Evolutionary conservation across 2,329 filamentous ascomycete species (phyloP).

Genomic region (Calonectria pseudoturangicola): DNA sequence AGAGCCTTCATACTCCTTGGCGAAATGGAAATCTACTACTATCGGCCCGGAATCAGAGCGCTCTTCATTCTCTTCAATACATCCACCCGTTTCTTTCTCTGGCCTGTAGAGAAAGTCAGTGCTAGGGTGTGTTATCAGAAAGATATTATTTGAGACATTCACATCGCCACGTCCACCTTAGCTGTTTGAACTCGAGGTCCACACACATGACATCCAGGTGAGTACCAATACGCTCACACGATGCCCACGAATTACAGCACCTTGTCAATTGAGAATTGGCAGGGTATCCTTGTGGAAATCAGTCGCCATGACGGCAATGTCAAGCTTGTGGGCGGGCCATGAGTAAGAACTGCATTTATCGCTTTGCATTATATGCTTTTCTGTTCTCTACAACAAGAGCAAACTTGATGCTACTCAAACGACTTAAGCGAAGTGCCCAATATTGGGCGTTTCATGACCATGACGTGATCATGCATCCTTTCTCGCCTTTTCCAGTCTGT

Average conservation of each 20-base stretch:
- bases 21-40: slow-evolving; percentile 38
- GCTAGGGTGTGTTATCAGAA: slow-evolving; percentile 83
- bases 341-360: slow-evolving; percentile 53
- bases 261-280: slow-evolving; percentile 75
- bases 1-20: slow-evolving; percentile 4
- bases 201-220: slow-evolving; percentile 82
- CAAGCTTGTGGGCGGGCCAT: slow-evolving; percentile 68
- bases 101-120: slow-evolving; percentile 84
- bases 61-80: slow-evolving; percentile 64
- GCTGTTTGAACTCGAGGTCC: slow-evolving; percentile 83
- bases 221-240: slow-evolving; percentile 83
- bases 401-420: slow-evolving; percentile 75
- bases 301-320: slow-evolving; percentile 90
- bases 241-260: slow-evolving; percentile 78
- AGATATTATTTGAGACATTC: slow-evolving; percentile 77
- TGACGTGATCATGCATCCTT: slow-evolving; percentile 82
- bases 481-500: slow-evolving; percentile 75
- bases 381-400: slow-evolving; percentile 37
- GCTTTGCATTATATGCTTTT: slow-evolving; percentile 40
- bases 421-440: slow-evolving; percentile 83
- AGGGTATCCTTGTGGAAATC: slow-evolving; percentile 88
- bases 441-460: slow-evolving; percentile 81
- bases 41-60: slow-evolving; percentile 46
- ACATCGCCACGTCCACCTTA: slow-evolving; percentile 82
- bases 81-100: slow-evolving; percentile 69